Conservation (phyloP, 2,329 filamentous ascomycete species). For the Talaromyces atroroseus region DNA sequence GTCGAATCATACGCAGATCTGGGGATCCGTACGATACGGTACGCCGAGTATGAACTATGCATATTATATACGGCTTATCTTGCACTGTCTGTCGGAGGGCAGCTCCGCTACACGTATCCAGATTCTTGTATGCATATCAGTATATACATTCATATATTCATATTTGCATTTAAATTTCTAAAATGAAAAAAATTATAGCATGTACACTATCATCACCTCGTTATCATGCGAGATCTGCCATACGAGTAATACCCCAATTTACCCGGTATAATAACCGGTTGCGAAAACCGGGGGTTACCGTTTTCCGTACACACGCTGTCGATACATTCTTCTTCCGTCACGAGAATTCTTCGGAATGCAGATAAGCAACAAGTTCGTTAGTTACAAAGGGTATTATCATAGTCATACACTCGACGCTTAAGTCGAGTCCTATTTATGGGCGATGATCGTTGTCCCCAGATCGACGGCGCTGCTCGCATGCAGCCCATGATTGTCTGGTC, state of each 20-base stretch:
- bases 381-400: neutral
- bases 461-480: no score
- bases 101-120: no score
- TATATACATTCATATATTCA: neutral
- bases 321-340: slow-evolving; percentile 4
- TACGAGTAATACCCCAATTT: neutral
- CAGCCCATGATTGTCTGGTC: no score
- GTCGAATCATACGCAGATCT: slow-evolving; percentile 3
- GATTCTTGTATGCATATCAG: neutral
- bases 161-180: no score
- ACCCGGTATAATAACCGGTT: neutral
- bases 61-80: neutral
- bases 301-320: neutral
- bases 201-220: no score
- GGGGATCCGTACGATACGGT: slow-evolving; percentile 7
- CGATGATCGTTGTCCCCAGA: no score
- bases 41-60: neutral
- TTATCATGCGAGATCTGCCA: no score
- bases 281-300: slow-evolving; percentile 6
- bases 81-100: no score
- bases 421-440: no score
- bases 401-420: no score
- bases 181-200: no score
- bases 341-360: slow-evolving; percentile 13
- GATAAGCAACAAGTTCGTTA: no score